Conservation (phyloP, 306 rosid genomes). For the Quercus agrifolia region DNA sequence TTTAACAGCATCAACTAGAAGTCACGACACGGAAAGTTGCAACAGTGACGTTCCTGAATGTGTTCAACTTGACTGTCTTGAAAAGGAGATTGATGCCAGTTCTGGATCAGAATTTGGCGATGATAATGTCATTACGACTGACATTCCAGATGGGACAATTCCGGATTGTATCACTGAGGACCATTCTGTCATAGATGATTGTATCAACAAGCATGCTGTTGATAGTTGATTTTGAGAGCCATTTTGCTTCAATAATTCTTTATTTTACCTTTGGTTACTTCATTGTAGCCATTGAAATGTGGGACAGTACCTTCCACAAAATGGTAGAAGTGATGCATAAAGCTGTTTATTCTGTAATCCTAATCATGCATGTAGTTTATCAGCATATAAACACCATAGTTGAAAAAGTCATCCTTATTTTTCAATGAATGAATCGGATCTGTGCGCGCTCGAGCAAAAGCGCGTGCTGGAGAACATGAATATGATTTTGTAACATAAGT, state of each 20-base stretch:
- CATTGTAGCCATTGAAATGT: constrained; percentile 23
- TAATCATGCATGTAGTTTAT: background rate
- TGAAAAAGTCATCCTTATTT: background rate
- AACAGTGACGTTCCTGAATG: constrained; percentile 59
- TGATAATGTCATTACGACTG: constrained; percentile 27
- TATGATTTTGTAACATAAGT: no score
- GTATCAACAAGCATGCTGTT: constrained; percentile 14
- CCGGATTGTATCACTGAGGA: constrained; percentile 17
- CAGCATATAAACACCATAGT: background rate
- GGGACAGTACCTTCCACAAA: background rate
- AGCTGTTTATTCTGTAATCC: no score
- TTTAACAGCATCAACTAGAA: constrained; percentile 47
- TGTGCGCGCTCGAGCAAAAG: background rate
- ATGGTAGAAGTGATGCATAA: background rate
- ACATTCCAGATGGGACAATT: constrained; percentile 9
- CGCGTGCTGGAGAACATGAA: no score
- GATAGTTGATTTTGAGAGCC: constrained; percentile 23
- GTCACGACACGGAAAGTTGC: constrained; percentile 53
- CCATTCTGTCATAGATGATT: constrained; percentile 17
- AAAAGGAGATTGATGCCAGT: constrained; percentile 63
- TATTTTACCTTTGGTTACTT: constrained; percentile 1
- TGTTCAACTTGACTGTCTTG: constrained; percentile 63
- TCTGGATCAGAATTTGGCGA: constrained; percentile 62
- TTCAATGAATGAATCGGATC: background rate
- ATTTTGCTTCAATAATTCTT: constrained; percentile 5